Conservation (phyloP, 2,329 filamentous ascomycete genomes). For the Phaeosphaeria sp. region DNA sequence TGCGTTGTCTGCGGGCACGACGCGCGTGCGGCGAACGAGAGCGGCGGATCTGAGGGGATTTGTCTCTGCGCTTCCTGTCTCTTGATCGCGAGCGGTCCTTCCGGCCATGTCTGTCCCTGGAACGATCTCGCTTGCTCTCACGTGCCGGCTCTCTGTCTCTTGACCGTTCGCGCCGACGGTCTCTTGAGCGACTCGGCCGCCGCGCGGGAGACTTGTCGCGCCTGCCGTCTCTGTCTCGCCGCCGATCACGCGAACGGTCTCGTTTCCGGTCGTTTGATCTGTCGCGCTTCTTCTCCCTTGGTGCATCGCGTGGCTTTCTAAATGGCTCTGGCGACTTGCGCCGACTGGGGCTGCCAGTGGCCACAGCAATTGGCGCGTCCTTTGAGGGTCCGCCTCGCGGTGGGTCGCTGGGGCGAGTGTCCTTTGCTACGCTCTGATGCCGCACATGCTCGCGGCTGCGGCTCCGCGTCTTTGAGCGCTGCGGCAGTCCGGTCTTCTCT, state of each 20-base stretch:
- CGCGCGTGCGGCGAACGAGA: conserved; percentile 35
- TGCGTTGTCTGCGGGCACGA: conserved; percentile 31
- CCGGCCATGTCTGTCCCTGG: conserved; percentile 18
- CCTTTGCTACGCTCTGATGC: conserved; percentile 16
- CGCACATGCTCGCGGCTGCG: conserved; percentile 16
- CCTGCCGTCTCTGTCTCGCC: conserved; percentile 18
- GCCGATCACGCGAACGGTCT: conserved; percentile 16
- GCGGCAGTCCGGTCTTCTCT: conserved; percentile 19
- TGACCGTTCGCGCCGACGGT: conserved; percentile 15
- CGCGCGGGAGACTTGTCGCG: conserved; percentile 15
- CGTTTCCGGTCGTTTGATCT: conserved; percentile 13
- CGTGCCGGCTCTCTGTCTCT: conserved; percentile 16
- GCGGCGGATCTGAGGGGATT: conserved; percentile 19
- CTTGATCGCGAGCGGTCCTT: conserved; percentile 23
- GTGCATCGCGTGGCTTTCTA: conserved; percentile 26
- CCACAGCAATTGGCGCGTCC: conserved; percentile 16
- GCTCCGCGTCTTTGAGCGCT: conserved; percentile 21
- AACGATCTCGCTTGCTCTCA: conserved; percentile 22
- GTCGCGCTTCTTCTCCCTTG: conserved; percentile 20
- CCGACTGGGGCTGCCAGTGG: conserved; percentile 3
- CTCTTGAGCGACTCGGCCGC: conserved; percentile 17
- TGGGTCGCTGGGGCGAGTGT: conserved; percentile 13
- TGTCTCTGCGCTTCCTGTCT: conserved; percentile 23
- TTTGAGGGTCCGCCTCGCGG: conserved; percentile 13
- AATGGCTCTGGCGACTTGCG: conserved; percentile 38